Conservation (phyloP, 129 eudicot genomes). For the Apium graveolens region DNA sequence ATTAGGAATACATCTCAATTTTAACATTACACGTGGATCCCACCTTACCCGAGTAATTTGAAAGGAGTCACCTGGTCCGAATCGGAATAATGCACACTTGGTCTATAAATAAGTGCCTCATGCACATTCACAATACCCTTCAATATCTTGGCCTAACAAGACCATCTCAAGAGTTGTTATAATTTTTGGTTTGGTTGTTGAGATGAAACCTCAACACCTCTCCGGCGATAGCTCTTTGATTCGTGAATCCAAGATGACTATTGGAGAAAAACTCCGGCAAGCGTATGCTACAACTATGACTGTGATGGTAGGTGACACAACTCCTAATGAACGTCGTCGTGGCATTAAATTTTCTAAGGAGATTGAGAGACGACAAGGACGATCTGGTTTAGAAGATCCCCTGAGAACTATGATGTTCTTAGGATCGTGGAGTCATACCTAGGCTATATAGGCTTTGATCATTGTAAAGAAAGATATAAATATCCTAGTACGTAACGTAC, state of each 20-base stretch:
- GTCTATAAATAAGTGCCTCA: constrained; percentile 10
- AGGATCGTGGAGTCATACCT: constrained; percentile 78
- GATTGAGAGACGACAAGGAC: constrained; percentile 27
- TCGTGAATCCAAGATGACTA: constrained; percentile 41
- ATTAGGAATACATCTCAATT: constrained; percentile 4
- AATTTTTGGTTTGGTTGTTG: not conserved
- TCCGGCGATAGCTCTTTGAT: constrained; percentile 41
- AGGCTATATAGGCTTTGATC: constrained; percentile 25
- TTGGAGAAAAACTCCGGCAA: constrained; percentile 40
- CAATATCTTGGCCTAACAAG: constrained; percentile 13
- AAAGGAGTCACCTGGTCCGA: not conserved
- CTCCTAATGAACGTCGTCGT: not conserved
- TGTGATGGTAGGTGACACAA: constrained; percentile 13
- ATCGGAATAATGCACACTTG: not conserved
- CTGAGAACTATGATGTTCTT: constrained; percentile 75
- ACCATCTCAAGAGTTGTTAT: not conserved
- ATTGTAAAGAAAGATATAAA: not conserved
- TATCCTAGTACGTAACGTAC: not conserved
- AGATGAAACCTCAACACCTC: constrained; percentile 57
- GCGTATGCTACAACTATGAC: constrained; percentile 22
- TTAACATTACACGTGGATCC: constrained; percentile 14
- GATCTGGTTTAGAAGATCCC: constrained; percentile 44
- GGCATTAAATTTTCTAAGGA: constrained; percentile 17
- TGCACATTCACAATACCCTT: not conserved
- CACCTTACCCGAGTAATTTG: not conserved